Base-by-base conservation (phyloP, 2,329 filamentous ascomycete genomes). In the Alternaria burnsii region DNA sequence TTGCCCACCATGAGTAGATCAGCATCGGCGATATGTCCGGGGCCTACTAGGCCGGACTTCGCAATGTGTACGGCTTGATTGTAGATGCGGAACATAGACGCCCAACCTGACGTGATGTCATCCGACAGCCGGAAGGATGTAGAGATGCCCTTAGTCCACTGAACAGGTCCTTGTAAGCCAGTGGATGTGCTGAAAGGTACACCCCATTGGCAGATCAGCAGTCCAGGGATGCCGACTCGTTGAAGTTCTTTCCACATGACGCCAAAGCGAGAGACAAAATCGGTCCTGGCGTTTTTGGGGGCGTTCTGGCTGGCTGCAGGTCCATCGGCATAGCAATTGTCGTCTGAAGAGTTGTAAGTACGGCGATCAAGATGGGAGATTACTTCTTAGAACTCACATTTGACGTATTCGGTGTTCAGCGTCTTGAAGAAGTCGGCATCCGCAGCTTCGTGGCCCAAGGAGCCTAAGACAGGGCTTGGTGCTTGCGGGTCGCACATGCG, bases 141-240 rank as follows among this genome's bases (percentile, higher is more conserved):
- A 24, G 67, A 69, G 18, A 69, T 63, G 14, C 59, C 58, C 34
- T 65, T 65, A 4, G 67, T 67, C 67, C 63, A 69, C 9, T 62
- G 50, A 14, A 56, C 60, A 5, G 67, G 67, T 4, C 65, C 67
- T 56, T 69, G 57, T 3, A 68, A 44, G 1, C 65, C 65, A 6
- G 54, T 52, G 4, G 62, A 62, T n/a, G 65, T 56, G 3, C 52
- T 51, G 43, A 55, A 69, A 2, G 66, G 65, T 4, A 55, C 55
- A 18, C 65, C 67, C 67, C 67, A 68, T 30, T 69, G 65, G 41
- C 65, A 69, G 11, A 68, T 63, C n/a, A 69, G 28, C 56, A 69
- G 65, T 3, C 67, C 63, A 5, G 59, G 56, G 32, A 68, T 60
- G 1, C 63, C 61, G 1, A 69, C 65, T n/a, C 61, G 61, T 41